Percentiles rank a stretch among this genome's conserved stretches.
phyloP scores from a whole-genome alignment of 1,284 basidiomycete species.

The Sanghuangporus baumii region DNA sequence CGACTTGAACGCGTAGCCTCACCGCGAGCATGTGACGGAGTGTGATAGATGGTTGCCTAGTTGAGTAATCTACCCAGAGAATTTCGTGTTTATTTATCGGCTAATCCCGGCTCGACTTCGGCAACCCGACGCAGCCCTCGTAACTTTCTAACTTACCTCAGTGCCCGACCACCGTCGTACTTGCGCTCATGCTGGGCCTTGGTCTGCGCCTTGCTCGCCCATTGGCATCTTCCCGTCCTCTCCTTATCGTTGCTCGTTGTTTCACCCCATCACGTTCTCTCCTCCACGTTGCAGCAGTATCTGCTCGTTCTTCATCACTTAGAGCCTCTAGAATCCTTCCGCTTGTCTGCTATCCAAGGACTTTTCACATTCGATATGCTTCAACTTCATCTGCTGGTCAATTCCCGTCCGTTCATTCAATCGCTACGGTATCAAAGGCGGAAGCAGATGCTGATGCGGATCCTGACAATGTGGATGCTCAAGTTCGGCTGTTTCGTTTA shows the following conservation, averaged over 20 bases:
- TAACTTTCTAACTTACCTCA: neutral
- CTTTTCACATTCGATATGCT: conserved; percentile 3
- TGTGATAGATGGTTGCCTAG: neutral
- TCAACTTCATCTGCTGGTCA: neutral
- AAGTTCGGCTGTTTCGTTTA: conserved; percentile 65
- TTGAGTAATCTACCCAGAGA: neutral
- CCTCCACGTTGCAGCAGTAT: conserved; percentile 3
- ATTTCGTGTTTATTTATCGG: neutral
- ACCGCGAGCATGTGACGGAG: neutral
- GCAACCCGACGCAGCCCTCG: neutral
- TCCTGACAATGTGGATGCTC: conserved; percentile 60
- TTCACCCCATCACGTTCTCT: conserved; percentile 9
- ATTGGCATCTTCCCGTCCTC: neutral
- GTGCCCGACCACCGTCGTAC: neutral
- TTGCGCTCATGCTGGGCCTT: conserved; percentile 12
- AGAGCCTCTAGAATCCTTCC: conserved; percentile 3
- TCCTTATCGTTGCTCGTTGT: conserved; percentile 2
- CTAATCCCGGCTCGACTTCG: neutral
- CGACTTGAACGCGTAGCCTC: neutral
- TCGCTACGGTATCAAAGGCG: conserved; percentile 50
- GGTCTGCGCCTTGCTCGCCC: conserved; percentile 11
- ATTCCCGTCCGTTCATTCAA: conserved; percentile 5
- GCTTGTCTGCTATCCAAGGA: neutral
- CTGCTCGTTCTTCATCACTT: neutral
- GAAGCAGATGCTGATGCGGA: conserved; percentile 71